Evolutionary conservation across 2,329 filamentous ascomycete species (phyloP).

Genomic region (Dryadomyces quercivorus): DNA sequence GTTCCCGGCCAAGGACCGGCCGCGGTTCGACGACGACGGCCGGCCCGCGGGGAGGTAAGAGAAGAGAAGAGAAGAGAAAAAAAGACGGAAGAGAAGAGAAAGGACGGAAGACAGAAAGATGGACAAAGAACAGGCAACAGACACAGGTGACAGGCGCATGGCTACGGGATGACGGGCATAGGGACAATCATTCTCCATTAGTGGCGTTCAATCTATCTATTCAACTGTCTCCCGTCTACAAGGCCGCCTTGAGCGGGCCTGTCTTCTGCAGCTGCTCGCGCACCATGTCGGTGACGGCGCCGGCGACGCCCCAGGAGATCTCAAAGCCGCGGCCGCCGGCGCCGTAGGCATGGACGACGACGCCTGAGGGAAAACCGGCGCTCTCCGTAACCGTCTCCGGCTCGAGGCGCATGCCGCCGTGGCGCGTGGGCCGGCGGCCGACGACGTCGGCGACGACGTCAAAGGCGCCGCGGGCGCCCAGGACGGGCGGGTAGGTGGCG

Average conservation of each 20-base stretch:
- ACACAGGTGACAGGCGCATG: background rate
- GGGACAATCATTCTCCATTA: background rate
- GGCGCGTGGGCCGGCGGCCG: conserved; percentile 30
- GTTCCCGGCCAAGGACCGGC: conserved; percentile 28
- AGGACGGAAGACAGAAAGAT: background rate
- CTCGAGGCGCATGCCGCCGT: conserved; percentile 39
- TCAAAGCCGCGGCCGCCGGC: conserved; percentile 50
- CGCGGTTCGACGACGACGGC: conserved; percentile 11
- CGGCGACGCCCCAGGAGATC: conserved; percentile 47
- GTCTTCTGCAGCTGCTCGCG: background rate
- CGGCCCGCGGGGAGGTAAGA: background rate
- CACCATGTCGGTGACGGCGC: conserved; percentile 31
- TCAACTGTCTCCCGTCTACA: background rate
- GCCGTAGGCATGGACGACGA: conserved; percentile 44
- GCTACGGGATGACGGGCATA: background rate
- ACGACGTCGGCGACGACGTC: conserved; percentile 26
- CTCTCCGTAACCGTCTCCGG: too few relatives aligned
- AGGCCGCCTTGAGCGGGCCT: background rate
- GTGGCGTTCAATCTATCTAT: background rate
- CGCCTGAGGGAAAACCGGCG: too few relatives aligned
- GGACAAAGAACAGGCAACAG: background rate
- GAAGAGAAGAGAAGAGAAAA: background rate
- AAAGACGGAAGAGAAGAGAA: background rate
- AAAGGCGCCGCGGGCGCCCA: conserved; percentile 9
- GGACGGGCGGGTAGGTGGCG: conserved; percentile 26